A percentile compares a stretch with the other conserved stretches of the same genome.
phyloP scores from a whole-genome alignment of 768 basidiomycete species.

The Rubroboletus satanas region DNA sequence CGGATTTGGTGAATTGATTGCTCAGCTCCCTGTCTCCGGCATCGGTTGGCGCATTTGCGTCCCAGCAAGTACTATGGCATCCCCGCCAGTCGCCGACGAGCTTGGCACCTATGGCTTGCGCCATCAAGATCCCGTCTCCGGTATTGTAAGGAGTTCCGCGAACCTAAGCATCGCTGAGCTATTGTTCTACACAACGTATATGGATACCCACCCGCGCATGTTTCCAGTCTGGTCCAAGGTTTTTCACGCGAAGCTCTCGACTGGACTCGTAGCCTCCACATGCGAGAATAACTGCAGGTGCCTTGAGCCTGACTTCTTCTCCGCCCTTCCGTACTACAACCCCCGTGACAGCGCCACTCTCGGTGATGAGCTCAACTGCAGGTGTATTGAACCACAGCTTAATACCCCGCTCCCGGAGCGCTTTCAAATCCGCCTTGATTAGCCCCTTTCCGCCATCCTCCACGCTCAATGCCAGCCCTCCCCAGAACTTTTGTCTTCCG shows the following conservation, averaged over 20 bases:
- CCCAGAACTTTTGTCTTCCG: constrained; percentile 66
- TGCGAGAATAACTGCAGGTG: constrained; percentile 54
- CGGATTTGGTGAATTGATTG: constrained; percentile 72
- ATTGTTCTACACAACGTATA: not conserved
- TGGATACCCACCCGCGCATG: constrained; percentile 46
- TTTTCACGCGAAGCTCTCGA: constrained; percentile 43
- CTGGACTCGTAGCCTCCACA: constrained; percentile 67
- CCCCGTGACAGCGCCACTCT: constrained; percentile 42
- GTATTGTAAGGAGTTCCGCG: constrained; percentile 69
- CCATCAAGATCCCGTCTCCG: constrained; percentile 62
- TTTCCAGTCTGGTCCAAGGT: constrained; percentile 59
- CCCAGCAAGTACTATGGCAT: constrained; percentile 75
- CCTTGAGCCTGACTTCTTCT: constrained; percentile 33
- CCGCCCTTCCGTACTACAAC: constrained; percentile 42
- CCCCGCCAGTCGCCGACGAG: constrained; percentile 63
- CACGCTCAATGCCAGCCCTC: constrained; percentile 60
- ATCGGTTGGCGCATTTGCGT: constrained; percentile 51
- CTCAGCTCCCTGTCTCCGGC: constrained; percentile 54
- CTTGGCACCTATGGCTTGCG: constrained; percentile 46
- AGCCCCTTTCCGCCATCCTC: constrained; percentile 66
- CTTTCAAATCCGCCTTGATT: constrained; percentile 50
- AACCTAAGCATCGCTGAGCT: constrained; percentile 37
- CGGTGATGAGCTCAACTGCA: constrained; percentile 34
- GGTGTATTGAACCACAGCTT: constrained; percentile 56
- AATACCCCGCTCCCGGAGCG: constrained; percentile 48